These are phyloP conservation scores for Leptographium flavum DNA, from an alignment of 2,329 filamentous ascomycete species.

Conservation along the genomic window DNA sequence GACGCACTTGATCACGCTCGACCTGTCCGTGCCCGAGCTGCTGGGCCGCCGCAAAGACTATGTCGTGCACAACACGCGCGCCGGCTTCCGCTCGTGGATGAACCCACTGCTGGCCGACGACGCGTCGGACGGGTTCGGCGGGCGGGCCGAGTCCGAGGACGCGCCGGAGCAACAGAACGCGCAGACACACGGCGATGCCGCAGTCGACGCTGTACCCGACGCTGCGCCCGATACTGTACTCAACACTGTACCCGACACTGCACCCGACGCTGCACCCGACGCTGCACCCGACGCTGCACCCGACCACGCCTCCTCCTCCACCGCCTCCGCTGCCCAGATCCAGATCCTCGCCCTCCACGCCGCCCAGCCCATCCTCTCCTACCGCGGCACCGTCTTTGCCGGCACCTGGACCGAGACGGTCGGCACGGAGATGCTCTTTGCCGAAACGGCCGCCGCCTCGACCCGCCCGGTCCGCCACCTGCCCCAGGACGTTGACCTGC, in stretches of 20 bases:
- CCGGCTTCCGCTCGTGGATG: slow-evolving; percentile 29
- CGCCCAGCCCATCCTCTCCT: slow-evolving; percentile 61
- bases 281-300: no score
- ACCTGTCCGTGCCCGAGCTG: slow-evolving; percentile 47
- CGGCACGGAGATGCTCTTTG: slow-evolving; percentile 71
- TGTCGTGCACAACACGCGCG: slow-evolving; percentile 23
- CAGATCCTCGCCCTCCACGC: slow-evolving; percentile 79
- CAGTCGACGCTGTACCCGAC: no score
- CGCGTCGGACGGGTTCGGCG: background rate
- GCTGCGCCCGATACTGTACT: no score
- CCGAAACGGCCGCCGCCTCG: slow-evolving; percentile 16
- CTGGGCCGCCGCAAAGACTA: slow-evolving; percentile 27
- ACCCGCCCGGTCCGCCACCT: background rate
- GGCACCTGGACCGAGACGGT: slow-evolving; percentile 73
- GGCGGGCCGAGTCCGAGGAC: background rate
- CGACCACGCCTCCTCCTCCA: no score
- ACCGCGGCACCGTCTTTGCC: slow-evolving; percentile 62
- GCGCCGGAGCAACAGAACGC: background rate
- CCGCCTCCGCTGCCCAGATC: slow-evolving; percentile 30
- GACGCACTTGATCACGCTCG: slow-evolving; percentile 51
- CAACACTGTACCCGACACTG: no score
- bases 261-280: no score
- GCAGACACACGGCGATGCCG: background rate
- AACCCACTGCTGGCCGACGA: slow-evolving; percentile 13
- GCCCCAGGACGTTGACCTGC: slow-evolving; percentile 10